A percentile compares a stretch with the other conserved stretches of the same genome.
Evolutionary conservation across 805 yeast species (phyloP).

Genomic region (Jamesozyma lodderae): DNA sequence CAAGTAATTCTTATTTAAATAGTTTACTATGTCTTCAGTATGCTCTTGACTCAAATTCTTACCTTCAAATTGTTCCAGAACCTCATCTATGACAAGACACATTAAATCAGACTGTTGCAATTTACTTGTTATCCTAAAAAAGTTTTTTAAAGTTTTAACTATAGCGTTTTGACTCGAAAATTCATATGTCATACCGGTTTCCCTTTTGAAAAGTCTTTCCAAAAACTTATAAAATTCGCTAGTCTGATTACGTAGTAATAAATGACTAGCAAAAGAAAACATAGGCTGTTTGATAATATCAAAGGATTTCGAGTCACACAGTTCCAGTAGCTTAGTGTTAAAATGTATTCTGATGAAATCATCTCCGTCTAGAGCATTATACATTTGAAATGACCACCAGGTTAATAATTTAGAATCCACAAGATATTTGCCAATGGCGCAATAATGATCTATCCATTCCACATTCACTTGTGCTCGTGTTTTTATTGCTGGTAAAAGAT

Average conservation of each 20-base stretch:
- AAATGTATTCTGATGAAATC: conserved; percentile 11
- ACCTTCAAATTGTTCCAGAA: conserved; percentile 7
- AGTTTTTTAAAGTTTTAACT: conserved; percentile 8
- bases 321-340: conserved; percentile 11
- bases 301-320: conserved; percentile 20
- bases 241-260: conserved; percentile 8
- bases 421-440: conserved; percentile 18
- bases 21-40: conserved; percentile 8
- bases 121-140: conserved; percentile 11
- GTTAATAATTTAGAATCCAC: conserved; percentile 14
- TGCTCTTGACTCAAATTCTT: conserved; percentile 1
- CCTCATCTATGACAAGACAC: conserved; percentile 7
- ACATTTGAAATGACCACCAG: conserved; percentile 28
- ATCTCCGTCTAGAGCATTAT: conserved; percentile 15
- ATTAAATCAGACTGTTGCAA: conserved; percentile 11
- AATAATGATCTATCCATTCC: conserved; percentile 19
- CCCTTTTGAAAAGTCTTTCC: conserved; percentile 13
- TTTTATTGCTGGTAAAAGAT: conserved; percentile 17
- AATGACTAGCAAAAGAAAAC: conserved; percentile 11
- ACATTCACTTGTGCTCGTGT: conserved; percentile 9
- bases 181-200: conserved; percentile 5
- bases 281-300: conserved; percentile 15
- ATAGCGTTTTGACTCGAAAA: background rate
- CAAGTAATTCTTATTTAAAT: conserved; percentile 16
- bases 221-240: conserved; percentile 10